A percentile compares a stretch with the other conserved stretches of the same genome.
Evolutionary conservation across 306 rosid genomes (phyloP).

Genomic region (Inga leiocalycina): DNA sequence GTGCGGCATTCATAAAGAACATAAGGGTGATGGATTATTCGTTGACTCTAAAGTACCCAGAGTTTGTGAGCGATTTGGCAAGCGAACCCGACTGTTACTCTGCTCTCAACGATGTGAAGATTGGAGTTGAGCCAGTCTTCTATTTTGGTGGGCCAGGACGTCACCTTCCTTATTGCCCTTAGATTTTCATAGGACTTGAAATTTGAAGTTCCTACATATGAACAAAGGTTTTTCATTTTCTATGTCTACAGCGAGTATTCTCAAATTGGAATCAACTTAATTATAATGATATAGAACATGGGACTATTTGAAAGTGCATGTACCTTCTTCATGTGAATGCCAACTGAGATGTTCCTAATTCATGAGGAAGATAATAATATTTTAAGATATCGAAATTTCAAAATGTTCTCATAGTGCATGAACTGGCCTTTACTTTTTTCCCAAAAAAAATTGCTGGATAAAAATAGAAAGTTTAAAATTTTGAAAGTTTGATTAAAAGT

Average conservation of each 20-base stretch:
- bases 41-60: background rate
- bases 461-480: too few species aligned
- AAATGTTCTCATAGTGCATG: too few species aligned
- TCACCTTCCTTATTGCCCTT: constrained; percentile 43
- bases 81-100: constrained; percentile 53
- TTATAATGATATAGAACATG: background rate
- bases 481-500: background rate
- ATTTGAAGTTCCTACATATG: background rate
- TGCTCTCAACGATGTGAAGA: constrained; percentile 7
- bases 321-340: background rate
- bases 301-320: background rate
- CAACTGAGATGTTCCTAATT: background rate
- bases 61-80: background rate
- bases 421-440: too few species aligned
- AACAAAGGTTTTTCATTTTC: background rate
- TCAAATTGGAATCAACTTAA: background rate
- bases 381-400: background rate
- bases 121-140: constrained; percentile 45
- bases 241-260: too few species aligned
- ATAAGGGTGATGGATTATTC: background rate
- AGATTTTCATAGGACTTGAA: background rate
- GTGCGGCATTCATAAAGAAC: background rate
- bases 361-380: background rate
- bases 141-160: constrained; percentile 69
- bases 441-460: too few species aligned